Base-by-base conservation (phyloP, 768 basidiomycete species). In the Russula ochroleuca region DNA sequence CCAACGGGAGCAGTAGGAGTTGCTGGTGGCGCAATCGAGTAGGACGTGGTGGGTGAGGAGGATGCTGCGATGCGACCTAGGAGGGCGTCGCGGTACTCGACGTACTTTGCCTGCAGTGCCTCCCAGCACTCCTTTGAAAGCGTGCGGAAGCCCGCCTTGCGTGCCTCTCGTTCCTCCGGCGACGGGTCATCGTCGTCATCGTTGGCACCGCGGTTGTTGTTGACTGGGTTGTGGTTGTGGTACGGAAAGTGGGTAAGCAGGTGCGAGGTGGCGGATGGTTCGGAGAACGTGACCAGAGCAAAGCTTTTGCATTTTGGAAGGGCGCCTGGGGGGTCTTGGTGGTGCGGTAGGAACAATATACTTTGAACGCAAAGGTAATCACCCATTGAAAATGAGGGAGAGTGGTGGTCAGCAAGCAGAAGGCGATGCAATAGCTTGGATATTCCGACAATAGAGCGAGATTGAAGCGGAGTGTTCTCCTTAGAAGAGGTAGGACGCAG, bases 261-360 rank as follows among this genome's bases (percentile, higher is more conserved):
- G 2, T 70, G 63, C 9, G 79, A 73, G 2, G 74, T 78, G 28
- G 83, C 79, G 1, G 75, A 72, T 1, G 70, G 40, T 5, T 73
- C 62, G 2, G 76, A 72, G 49, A 92, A 75, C 0, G 83, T 83
- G 59, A 92, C 75, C 33, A 93, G 80, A 0, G 89, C 88, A 65
- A 92, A 92, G 1, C 88, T 87, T 76, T 87, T 92, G 73, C 81
- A 86, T 59, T 79, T 81, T 2, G 86, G 83, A 15, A 74, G 67
- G 28, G 80, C 78, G 2, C 75, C 82, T 15, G 82, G 79, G 57
- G 78, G 78, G 70, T 89, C 88, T 53, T 81, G 79, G 70, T 86
- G 81, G 68, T 91, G 87, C 0, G 82, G 77, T 14, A 85, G 87
- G 31, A 89, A 77, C 1, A 73, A 65, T 47, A 93, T 76, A 41